Conservation (phyloP, 495 filamentous ascomycete genomes). For the Hypoxylon fragiforme region DNA sequence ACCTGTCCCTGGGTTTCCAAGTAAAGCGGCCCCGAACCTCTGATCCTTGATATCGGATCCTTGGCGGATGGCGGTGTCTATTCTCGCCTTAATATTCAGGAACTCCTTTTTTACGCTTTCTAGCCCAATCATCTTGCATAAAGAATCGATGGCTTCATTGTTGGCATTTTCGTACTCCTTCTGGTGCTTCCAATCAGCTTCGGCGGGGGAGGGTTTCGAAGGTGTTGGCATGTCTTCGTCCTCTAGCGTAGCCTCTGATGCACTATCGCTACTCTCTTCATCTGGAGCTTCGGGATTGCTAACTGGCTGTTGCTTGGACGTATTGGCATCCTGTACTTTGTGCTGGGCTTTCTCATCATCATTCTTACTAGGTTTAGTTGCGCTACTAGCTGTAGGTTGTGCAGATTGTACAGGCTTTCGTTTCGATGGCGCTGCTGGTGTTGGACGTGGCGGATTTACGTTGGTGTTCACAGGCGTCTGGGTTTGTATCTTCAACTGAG, state of each 20-base stretch:
- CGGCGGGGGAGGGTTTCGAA: constrained; percentile 13
- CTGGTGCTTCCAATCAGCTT: constrained; percentile 35
- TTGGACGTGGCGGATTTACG: background rate
- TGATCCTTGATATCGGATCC: constrained; percentile 57
- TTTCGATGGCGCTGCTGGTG: background rate
- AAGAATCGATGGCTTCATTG: constrained; percentile 56
- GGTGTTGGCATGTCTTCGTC: background rate
- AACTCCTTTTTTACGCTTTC: constrained; percentile 70
- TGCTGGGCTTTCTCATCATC: background rate
- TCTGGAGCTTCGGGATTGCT: constrained; percentile 1
- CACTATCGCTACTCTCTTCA: background rate
- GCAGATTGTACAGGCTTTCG: background rate
- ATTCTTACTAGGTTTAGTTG: constrained; percentile 1
- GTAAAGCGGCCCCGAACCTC: constrained; percentile 64
- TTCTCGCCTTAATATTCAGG: constrained; percentile 65
- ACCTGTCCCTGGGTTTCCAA: constrained; percentile 85
- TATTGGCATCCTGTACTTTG: background rate
- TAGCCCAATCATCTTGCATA: constrained; percentile 75
- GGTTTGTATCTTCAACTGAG: constrained; percentile 32
- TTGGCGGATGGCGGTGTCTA: constrained; percentile 65
- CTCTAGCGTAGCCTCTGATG: background rate
- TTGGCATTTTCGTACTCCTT: constrained; percentile 35
- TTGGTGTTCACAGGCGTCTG: constrained; percentile 2
- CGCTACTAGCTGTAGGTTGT: background rate
- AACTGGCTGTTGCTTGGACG: background rate